Percentiles rank a stretch among this genome's conserved stretches.
phyloP scores from a whole-genome alignment of 2,329 filamentous ascomycete genomes.

The Fusarium heterosporum region DNA sequence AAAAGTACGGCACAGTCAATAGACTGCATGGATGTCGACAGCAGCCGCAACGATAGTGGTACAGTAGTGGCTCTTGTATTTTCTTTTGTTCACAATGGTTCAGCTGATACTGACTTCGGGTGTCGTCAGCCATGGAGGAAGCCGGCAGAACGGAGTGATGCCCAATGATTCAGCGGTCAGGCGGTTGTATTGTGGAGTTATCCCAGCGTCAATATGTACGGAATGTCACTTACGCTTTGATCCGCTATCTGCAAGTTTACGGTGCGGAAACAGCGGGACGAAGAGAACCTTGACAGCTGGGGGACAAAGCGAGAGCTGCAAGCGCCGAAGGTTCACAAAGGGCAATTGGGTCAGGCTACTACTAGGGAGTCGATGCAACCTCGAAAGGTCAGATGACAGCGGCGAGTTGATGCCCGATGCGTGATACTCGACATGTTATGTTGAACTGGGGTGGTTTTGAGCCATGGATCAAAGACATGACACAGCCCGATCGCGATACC shows the following conservation, averaged over 20 bases:
- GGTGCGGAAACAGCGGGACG: constrained; percentile 16
- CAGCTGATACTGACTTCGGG: constrained; percentile 8
- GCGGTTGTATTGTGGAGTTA: constrained; percentile 23
- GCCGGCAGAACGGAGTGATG: constrained; percentile 7
- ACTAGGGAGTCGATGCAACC: constrained; percentile 5
- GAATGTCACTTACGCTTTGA: constrained; percentile 13
- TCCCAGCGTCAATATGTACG: constrained; percentile 21
- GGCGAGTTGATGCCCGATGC: constrained; percentile 37
- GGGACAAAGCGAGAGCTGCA: constrained; percentile 6
- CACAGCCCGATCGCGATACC: constrained; percentile 5
- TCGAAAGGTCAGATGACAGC: constrained; percentile 9
- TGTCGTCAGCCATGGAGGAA: constrained; percentile 12
- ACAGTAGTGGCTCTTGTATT: constrained; percentile 8
- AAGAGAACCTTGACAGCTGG: constrained; percentile 6
- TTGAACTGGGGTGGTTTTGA: constrained; percentile 7
- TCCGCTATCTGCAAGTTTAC: constrained; percentile 13
- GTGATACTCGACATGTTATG: constrained; percentile 9
- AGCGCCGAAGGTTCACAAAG: not conserved
- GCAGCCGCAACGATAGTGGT: not conserved
- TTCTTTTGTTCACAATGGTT: constrained; percentile 29
- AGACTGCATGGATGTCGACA: constrained; percentile 7
- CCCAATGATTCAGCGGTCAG: constrained; percentile 25
- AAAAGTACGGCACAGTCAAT: constrained; percentile 22
- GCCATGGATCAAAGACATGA: not conserved
- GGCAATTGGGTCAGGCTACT: constrained; percentile 3